Evolutionary conservation across 2,329 filamentous ascomycete species (phyloP).

Genomic region (Colletotrichum sp.): DNA sequence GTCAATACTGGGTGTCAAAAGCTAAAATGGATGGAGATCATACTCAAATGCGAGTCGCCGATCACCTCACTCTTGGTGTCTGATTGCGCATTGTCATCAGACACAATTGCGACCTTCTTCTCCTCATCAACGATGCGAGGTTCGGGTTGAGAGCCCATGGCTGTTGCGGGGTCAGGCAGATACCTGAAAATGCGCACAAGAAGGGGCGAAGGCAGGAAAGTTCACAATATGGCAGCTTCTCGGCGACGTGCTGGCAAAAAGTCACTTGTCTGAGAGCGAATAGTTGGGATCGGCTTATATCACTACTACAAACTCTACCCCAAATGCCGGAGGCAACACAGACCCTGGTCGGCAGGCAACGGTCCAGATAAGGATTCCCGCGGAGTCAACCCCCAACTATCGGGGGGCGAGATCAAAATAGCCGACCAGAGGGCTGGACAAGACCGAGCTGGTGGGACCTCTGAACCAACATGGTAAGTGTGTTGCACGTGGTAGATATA

Average conservation of each 20-base stretch:
- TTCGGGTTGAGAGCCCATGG: background rate
- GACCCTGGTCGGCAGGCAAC: background rate
- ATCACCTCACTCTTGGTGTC: background rate
- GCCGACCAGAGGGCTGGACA: background rate
- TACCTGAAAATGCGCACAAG: background rate
- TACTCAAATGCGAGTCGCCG: slow-evolving; percentile 5
- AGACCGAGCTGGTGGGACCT: background rate
- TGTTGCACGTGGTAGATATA: background rate
- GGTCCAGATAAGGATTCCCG: slow-evolving; percentile 16
- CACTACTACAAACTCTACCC: background rate
- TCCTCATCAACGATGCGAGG: background rate
- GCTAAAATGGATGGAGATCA: background rate
- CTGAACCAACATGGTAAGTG: background rate
- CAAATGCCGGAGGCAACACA: background rate
- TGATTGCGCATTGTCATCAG: background rate
- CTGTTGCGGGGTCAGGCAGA: background rate
- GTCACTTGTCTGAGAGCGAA: background rate
- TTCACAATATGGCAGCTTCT: background rate
- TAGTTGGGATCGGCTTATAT: background rate
- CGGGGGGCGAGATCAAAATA: background rate
- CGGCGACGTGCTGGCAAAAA: background rate
- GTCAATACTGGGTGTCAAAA: background rate
- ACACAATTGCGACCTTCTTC: slow-evolving; percentile 4
- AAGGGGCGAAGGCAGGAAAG: background rate
- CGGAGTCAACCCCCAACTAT: background rate